These are phyloP conservation scores for Elasticomyces elasticus DNA, from an alignment of 495 filamentous ascomycete species.

Conservation along the genomic window DNA sequence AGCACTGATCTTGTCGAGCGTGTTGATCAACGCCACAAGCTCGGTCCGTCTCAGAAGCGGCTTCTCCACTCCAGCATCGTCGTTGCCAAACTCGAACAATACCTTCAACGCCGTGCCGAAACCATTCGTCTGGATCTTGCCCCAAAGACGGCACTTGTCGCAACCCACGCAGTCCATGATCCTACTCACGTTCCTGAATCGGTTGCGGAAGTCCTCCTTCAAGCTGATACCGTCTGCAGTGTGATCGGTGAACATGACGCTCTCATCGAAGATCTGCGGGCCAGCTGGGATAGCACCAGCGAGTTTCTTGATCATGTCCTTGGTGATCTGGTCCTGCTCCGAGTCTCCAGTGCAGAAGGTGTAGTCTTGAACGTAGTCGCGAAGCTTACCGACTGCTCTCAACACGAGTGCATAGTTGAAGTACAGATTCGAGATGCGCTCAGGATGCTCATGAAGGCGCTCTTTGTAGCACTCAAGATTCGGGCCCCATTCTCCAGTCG, in stretches of 20 bases:
- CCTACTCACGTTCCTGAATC: slow-evolving; percentile 89
- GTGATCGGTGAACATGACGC: slow-evolving; percentile 79
- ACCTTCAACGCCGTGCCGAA: slow-evolving; percentile 94
- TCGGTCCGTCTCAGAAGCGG: slow-evolving; percentile 78
- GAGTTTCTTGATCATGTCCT: slow-evolving; percentile 64
- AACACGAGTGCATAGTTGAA: slow-evolving; percentile 95
- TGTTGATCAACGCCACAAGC: slow-evolving; percentile 88
- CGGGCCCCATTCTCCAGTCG: slow-evolving; percentile 85
- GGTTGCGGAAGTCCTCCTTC: slow-evolving; percentile 95
- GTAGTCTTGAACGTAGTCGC: slow-evolving; percentile 69
- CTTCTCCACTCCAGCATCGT: slow-evolving; percentile 43
- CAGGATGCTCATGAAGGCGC: slow-evolving; percentile 71
- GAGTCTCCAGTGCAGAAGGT: slow-evolving; percentile 87
- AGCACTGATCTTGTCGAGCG: slow-evolving; percentile 72
- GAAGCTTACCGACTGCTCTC: slow-evolving; percentile 85
- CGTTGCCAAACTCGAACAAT: slow-evolving; percentile 84
- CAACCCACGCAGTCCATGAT: slow-evolving; percentile 99
- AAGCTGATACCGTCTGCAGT: slow-evolving; percentile 47
- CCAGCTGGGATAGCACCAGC: slow-evolving; percentile 53
- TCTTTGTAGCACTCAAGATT: slow-evolving; percentile 83
- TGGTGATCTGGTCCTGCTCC: slow-evolving; percentile 65
- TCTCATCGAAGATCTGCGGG: slow-evolving; percentile 84
- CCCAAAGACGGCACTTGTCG: slow-evolving; percentile 97
- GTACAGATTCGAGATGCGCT: slow-evolving; percentile 92
- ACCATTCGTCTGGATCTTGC: slow-evolving; percentile 90